phyloP scores from a whole-genome alignment of 495 filamentous ascomycete genomes.

The Penicillium maclennaniae region DNA sequence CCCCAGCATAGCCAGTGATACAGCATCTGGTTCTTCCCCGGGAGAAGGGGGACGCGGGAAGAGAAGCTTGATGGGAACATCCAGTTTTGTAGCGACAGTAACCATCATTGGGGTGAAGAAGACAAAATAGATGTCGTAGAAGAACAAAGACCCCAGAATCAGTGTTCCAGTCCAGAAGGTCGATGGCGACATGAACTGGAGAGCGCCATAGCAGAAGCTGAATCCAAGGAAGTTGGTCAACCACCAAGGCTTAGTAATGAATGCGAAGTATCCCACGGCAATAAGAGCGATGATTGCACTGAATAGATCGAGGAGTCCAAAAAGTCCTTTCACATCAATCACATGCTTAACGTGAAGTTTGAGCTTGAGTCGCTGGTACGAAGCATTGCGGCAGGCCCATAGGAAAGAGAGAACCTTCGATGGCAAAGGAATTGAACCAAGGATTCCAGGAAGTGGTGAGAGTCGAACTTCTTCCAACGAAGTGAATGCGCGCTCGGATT shows the following conservation, averaged over 20 bases:
- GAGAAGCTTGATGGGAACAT: slow-evolving; percentile 89
- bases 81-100: slow-evolving; percentile 83
- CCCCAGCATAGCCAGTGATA: slow-evolving; percentile 76
- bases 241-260: slow-evolving; percentile 68
- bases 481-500: slow-evolving; percentile 30
- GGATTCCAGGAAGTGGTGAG: slow-evolving; percentile 53
- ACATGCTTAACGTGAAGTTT: slow-evolving; percentile 42
- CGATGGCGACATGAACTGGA: slow-evolving; percentile 85
- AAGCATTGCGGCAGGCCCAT: slow-evolving; percentile 46
- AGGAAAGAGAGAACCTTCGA: slow-evolving; percentile 24
- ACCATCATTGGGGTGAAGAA: slow-evolving; percentile 98
- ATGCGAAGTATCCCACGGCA: slow-evolving; percentile 64
- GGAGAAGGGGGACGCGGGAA: slow-evolving; percentile 63
- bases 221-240: slow-evolving; percentile 86
- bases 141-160: slow-evolving; percentile 74
- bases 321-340: slow-evolving; percentile 37
- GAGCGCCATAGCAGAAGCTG: slow-evolving; percentile 74
- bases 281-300: slow-evolving; percentile 57
- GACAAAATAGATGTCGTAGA: slow-evolving; percentile 96
- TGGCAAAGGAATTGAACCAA: slow-evolving; percentile 43
- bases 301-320: slow-evolving; percentile 54
- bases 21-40: slow-evolving; percentile 31
- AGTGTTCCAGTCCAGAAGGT: slow-evolving; percentile 79
- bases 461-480: slow-evolving; percentile 15
- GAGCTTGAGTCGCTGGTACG: slow-evolving; percentile 47